phyloP scores from a whole-genome alignment of 2,329 filamentous ascomycete genomes.

The Sphaerulina vaccinii region DNA sequence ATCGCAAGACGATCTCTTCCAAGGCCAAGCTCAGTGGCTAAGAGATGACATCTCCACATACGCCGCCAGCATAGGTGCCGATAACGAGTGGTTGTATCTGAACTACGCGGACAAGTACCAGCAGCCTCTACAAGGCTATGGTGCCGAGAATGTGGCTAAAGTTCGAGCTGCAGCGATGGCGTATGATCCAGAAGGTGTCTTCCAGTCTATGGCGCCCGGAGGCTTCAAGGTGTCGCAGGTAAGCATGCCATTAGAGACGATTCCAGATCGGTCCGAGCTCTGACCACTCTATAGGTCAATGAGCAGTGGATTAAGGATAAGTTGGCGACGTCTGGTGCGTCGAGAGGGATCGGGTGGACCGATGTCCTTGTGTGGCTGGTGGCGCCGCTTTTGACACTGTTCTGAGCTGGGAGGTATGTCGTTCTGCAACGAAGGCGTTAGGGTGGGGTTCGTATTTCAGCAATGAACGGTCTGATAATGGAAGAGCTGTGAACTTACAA shows the following conservation, averaged over 20 bases:
- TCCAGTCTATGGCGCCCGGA: constrained; percentile 23
- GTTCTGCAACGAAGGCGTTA: too few species aligned
- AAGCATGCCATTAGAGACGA: not conserved
- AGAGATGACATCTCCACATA: constrained; percentile 13
- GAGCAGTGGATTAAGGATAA: not conserved
- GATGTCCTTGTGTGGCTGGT: too few species aligned
- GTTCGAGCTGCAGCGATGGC: constrained; percentile 14
- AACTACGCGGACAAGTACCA: constrained; percentile 23
- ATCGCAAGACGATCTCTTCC: constrained; percentile 16
- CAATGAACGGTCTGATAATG: too few species aligned
- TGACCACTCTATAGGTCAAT: constrained; percentile 1
- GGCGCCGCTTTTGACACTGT: too few species aligned
- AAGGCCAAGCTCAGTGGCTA: constrained; percentile 19
- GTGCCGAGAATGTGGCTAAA: constrained; percentile 19
- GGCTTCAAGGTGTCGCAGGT: constrained; percentile 23
- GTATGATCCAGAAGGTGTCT: constrained; percentile 21
- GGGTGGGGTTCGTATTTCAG: too few species aligned
- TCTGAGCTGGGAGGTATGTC: too few species aligned
- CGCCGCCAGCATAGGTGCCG: constrained; percentile 13
- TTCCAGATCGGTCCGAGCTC: not conserved
- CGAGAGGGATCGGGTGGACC: not conserved
- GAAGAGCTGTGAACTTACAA: too few species aligned
- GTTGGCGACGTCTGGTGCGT: not conserved
- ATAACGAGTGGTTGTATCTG: constrained; percentile 20
- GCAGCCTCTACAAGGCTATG: constrained; percentile 21